Percentiles rank a stretch among this genome's conserved stretches.
Conservation (phyloP, 2,329 filamentous ascomycete genomes). For the Sporothrix variecibatus region DNA sequence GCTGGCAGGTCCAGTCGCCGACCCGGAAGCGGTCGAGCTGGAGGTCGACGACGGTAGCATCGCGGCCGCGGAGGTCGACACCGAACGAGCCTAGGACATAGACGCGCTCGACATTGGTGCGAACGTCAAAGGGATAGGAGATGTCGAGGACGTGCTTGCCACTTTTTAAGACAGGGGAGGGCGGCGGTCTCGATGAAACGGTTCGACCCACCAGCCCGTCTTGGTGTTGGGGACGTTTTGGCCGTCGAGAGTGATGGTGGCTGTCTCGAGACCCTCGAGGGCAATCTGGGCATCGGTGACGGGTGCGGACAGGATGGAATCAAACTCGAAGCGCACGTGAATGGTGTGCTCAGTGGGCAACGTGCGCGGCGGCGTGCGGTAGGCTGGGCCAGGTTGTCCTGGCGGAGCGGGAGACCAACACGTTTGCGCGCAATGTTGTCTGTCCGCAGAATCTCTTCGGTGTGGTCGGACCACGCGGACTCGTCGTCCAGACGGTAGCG, state of each 20-base stretch:
- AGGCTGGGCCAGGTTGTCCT: conserved; percentile 5
- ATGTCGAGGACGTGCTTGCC: neutral
- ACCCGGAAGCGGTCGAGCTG: neutral
- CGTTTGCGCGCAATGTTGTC: conserved; percentile 10
- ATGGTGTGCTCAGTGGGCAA: neutral
- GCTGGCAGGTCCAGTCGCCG: conserved; percentile 9
- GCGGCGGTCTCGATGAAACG: conserved; percentile 1
- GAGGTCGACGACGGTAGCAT: neutral
- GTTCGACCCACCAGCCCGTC: conserved; percentile 15
- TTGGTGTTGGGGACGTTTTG: neutral
- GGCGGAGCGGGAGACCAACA: neutral
- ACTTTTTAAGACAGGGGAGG: neutral
- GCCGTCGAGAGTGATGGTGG: neutral
- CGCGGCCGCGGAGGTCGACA: conserved; percentile 6
- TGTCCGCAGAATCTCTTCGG: neutral
- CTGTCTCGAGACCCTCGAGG: neutral
- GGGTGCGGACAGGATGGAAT: neutral
- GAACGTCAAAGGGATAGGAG: neutral
- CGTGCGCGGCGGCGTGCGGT: neutral
- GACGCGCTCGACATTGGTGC: conserved; percentile 12
- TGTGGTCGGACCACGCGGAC: neutral
- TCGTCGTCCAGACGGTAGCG: neutral
- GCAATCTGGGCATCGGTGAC: conserved; percentile 1
- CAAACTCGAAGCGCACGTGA: neutral
- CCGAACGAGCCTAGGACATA: neutral